Evolutionary conservation across 805 yeast species (phyloP).

Genomic region (Saccharomycopsis schoenii): DNA sequence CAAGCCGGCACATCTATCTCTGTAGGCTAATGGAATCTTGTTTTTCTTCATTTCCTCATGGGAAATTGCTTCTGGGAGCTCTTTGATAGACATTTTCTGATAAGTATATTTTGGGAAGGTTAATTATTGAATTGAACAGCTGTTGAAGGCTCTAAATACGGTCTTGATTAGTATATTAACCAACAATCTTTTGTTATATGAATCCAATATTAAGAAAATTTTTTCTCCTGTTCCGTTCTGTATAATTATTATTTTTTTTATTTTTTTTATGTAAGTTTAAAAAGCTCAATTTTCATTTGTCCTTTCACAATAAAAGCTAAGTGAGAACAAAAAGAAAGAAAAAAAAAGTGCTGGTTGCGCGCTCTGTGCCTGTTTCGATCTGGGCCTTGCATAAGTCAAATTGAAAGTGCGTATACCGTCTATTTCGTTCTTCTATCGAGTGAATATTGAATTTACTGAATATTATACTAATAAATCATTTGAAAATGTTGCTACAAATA

Average conservation of each 20-base stretch:
- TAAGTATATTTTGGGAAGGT: too few relatives aligned
- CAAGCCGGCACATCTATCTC: constrained; percentile 73
- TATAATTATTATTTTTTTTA: not conserved
- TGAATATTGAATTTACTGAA: too few relatives aligned
- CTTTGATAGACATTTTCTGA: constrained; percentile 5
- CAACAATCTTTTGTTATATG: too few relatives aligned
- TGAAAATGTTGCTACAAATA: too few relatives aligned
- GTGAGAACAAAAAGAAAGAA: not conserved
- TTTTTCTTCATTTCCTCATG: constrained; percentile 77
- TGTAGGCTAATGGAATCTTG: constrained; percentile 66
- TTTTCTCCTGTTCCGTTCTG: not conserved
- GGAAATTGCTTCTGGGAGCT: constrained; percentile 24
- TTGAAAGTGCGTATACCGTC: too few relatives aligned
- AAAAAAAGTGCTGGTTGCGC: not conserved
- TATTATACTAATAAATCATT: too few relatives aligned
- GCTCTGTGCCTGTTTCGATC: too few relatives aligned
- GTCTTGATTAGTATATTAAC: too few relatives aligned
- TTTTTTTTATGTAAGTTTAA: not conserved
- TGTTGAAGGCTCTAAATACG: too few relatives aligned
- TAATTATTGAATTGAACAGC: too few relatives aligned
- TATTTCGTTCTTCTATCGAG: too few relatives aligned
- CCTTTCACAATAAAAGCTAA: not conserved
- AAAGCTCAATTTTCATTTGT: constrained; percentile 1
- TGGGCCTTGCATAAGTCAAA: too few relatives aligned
- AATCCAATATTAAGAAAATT: not conserved